Conservation (phyloP, 208 protist genomes). For the Crithidia sp. region DNA sequence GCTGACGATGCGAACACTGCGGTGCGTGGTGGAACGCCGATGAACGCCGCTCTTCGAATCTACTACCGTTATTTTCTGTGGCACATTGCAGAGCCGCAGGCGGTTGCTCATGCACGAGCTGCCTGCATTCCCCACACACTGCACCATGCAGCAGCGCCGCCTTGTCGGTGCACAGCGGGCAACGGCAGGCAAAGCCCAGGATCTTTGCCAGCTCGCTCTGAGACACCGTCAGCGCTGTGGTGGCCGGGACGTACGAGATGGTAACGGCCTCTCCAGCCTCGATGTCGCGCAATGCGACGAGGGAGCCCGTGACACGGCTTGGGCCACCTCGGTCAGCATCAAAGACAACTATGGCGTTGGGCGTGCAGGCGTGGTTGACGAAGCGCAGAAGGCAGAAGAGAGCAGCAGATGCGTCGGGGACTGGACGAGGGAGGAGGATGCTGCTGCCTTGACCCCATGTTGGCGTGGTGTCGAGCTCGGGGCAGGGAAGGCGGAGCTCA, state of each 20-base stretch:
- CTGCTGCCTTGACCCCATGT: background rate
- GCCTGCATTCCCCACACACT: conserved; percentile 51
- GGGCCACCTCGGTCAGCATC: background rate
- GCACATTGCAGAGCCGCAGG: background rate
- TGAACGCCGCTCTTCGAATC: background rate
- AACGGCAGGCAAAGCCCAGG: conserved; percentile 55
- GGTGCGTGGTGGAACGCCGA: conserved; percentile 19
- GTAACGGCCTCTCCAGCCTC: conserved; percentile 70
- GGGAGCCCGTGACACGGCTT: background rate
- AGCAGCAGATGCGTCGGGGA: background rate
- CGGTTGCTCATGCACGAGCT: conserved; percentile 40
- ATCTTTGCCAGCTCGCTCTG: conserved; percentile 23
- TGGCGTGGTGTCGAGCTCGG: background rate
- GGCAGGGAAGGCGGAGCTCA: too few species aligned
- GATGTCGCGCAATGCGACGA: conserved; percentile 69
- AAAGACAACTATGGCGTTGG: conserved; percentile 65
- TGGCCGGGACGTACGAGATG: conserved; percentile 64
- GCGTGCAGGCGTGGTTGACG: conserved; percentile 67
- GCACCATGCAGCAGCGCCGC: conserved; percentile 54
- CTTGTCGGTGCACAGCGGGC: conserved; percentile 45
- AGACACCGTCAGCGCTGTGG: conserved; percentile 34
- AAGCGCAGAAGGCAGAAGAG: conserved; percentile 45
- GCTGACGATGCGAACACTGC: conserved; percentile 7
- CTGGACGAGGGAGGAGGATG: background rate
- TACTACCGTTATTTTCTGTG: too few species aligned